Conservation (phyloP, 768 basidiomycete species). For the Hericium rajendrae region DNA sequence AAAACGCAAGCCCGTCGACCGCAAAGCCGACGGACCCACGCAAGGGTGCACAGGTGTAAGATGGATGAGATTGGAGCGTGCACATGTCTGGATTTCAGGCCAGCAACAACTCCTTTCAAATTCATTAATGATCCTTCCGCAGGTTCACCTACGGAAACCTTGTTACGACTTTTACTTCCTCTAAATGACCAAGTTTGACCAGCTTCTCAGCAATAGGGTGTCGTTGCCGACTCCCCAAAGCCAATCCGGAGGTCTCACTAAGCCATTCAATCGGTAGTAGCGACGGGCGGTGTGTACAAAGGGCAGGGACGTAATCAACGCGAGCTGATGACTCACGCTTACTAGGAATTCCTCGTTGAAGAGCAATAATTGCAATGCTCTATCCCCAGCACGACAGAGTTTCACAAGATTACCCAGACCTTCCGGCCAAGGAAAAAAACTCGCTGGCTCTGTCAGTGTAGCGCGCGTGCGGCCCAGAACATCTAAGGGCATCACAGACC, state of each 20-base stretch:
- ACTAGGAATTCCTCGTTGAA: constrained; percentile 89
- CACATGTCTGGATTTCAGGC: too few species aligned
- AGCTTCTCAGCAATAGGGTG: constrained; percentile 36
- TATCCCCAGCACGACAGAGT: constrained; percentile 78
- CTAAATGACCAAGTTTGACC: too few species aligned
- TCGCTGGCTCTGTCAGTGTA: constrained; percentile 88
- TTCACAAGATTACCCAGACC: constrained; percentile 74
- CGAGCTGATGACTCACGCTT: constrained; percentile 82
- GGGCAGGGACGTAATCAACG: constrained; percentile 87
- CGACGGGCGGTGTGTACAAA: constrained; percentile 86
- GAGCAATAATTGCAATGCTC: constrained; percentile 89
- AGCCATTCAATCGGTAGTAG: constrained; percentile 89
- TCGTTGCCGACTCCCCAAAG: constrained; percentile 50
- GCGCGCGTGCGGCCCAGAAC: constrained; percentile 82
- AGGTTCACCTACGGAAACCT: too few species aligned
- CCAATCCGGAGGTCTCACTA: constrained; percentile 80
- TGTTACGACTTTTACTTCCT: too few species aligned
- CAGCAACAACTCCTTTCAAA: too few species aligned
- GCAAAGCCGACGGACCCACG: too few species aligned
- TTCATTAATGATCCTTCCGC: too few species aligned
- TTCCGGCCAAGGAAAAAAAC: constrained; percentile 70
- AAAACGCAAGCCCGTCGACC: too few species aligned
- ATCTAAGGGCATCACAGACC: constrained; percentile 22
- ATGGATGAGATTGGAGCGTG: too few species aligned
- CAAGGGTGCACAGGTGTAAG: too few species aligned